Base-by-base conservation (phyloP, 148 eudicot genomes). In the Camellia lanceoleosa region DNA sequence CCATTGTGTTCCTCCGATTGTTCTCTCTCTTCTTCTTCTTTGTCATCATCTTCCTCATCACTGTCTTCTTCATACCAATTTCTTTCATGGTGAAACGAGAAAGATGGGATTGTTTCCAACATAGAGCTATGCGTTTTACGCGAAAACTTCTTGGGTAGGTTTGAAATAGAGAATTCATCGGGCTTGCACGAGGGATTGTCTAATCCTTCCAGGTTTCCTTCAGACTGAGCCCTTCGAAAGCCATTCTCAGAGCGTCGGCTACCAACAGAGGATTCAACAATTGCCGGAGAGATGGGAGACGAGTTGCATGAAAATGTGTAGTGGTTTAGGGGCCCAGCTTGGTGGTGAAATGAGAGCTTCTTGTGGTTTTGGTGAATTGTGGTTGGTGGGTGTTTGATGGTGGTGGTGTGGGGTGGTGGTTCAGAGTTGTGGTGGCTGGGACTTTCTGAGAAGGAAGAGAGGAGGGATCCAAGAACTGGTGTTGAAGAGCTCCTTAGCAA, bases 401-500 rank as follows among this genome's bases (percentile, higher is more conserved):
- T 64, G 71, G 73, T 47, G 84, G 38, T 30, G 38, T 30, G 38
- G 38, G 38, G 38, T 30, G 38, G 79, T 11, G 80, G 66, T 5
- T 88, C 71, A 81, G 84, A 38, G 85, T 76, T 82, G 71, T 80
- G 78, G 82, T 86, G 85, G 58, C 84, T 90, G 38, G 98, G 92
- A 71, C 89, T 86, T 23, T 92, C 97, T 0, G 94, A 83, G 81
- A 84, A 80, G 69, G 93, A 92, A 73, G 92, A 78, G 15, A 90
- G 75, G 18, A 93, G 92, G 66, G 98, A 93, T 71, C 96, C 92
- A 76, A 95, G 95, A 82, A 90, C 81, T 30, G 98, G 96, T 12
- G 98, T 93, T 69, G 98, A 95, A 51, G 98, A 90, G 88, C 98
- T 95, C 79, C 95, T 90, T 5, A 92, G 87, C 87, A 93, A 14